Base-by-base conservation (phyloP, 2,329 filamentous ascomycete species). In the Tolypocladium guangdongense region DNA sequence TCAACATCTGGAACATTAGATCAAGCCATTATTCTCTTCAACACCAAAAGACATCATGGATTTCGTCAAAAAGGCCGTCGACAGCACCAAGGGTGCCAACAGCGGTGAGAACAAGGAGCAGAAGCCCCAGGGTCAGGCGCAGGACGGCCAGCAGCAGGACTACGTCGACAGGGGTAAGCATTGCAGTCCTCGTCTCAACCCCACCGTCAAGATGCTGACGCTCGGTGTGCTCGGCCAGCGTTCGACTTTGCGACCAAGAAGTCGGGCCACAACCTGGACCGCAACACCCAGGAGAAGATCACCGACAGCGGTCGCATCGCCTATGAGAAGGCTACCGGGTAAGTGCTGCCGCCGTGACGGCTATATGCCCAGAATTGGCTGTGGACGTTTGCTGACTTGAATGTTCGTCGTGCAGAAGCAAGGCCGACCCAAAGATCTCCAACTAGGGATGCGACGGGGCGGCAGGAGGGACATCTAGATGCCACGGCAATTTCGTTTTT, bases 301-400 rank as follows among this genome's bases (percentile, higher is more conserved):
- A 69, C 68, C 50, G 70, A 72, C 50, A 61, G 58, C n/a, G 64
- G 59, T 7, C 70, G 70, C 46, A 38, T 20, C 36, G 54, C 61
- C 24, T 72, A 65, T 20, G 70, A 72, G 58, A 72, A 70, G 62
- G 38, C 54, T 3, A 62, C 70, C 50, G 70, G 70, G 70, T 71
- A 60, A 56, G 68, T 56, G 1, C 20, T n/a, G 12, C 11, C n/a
- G 2, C 30, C 8, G 2, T 7, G 10, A 3, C 18, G 18, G 24
- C 18, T 27, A 7, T n/a, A 27, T 4, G 18, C 18, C 18, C 0
- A 2, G 27, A 11, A 11, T 22, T 47, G 27, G 27, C 18, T 20
- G 16, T 32, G 43, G 10, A 47, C 30, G 30, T 33, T 37, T 27
- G 45, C 27, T 36, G 45, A 37, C 32, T 39, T 18, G 22, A 46